These are phyloP conservation scores for Colletotrichum incanum DNA, from an alignment of 2,329 filamentous ascomycete species.

Conservation along the genomic window DNA sequence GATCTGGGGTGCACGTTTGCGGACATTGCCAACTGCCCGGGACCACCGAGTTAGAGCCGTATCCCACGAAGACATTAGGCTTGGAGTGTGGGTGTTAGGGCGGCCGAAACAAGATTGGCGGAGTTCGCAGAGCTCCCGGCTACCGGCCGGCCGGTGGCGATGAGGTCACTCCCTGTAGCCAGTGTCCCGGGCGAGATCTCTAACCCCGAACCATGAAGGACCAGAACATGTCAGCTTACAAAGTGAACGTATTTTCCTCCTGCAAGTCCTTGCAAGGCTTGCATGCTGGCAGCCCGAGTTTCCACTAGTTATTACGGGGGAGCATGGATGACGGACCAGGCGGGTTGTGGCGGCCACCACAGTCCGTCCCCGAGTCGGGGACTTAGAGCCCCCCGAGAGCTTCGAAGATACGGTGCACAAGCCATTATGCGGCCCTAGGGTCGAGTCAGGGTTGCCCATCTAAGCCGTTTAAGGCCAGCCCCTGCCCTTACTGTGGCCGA, in stretches of 20 bases:
- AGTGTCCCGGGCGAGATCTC: not conserved
- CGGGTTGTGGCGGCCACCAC: constrained; percentile 20
- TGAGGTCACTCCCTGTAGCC: constrained; percentile 33
- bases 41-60: constrained; percentile 21
- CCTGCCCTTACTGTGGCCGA: not conserved
- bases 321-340: constrained; percentile 20
- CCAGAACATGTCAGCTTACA: not conserved
- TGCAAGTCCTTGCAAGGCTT: constrained; percentile 8
- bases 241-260: not conserved
- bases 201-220: not conserved
- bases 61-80: constrained; percentile 1
- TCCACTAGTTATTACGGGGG: constrained; percentile 1
- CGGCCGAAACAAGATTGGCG: constrained; percentile 17
- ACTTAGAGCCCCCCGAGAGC: constrained; percentile 25
- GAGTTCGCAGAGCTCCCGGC: constrained; percentile 34
- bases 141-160: constrained; percentile 30
- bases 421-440: constrained; percentile 9
- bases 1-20: constrained; percentile 4
- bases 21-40: constrained; percentile 23
- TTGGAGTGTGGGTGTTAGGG: not conserved
- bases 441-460: not conserved
- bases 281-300: constrained; percentile 15
- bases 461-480: constrained; percentile 13
- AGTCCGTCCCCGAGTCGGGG: constrained; percentile 23
- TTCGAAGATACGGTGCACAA: constrained; percentile 7